Evolutionary conservation across 345 rosid genomes (phyloP).

Genomic region (Erucastrum elatum): DNA sequence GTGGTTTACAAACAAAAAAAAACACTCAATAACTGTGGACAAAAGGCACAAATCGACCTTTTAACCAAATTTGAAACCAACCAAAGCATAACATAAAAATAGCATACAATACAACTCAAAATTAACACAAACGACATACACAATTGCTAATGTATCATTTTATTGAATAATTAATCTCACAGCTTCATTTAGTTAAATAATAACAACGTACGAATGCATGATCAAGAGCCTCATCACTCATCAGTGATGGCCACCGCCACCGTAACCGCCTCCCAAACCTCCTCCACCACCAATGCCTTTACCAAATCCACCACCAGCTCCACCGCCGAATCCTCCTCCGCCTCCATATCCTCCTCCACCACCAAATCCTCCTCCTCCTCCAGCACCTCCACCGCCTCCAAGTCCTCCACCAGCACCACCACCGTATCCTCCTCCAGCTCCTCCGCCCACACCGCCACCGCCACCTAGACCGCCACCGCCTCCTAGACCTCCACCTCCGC

Average conservation of each 20-base stretch:
- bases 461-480: neutral
- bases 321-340: neutral
- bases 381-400: constrained; percentile 1
- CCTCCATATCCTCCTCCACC: neutral
- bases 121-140: neutral
- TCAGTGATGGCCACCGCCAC: neutral
- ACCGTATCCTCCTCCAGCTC: neutral
- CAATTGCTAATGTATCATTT: neutral
- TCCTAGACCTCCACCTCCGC: neutral
- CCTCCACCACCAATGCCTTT: neutral
- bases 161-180: neutral
- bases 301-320: neutral
- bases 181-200: neutral
- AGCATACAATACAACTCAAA: neutral
- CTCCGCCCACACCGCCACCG: neutral
- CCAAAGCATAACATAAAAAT: neutral
- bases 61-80: neutral
- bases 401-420: neutral
- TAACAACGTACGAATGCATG: neutral
- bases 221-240: neutral
- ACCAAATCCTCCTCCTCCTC: neutral
- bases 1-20: neutral
- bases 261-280: neutral
- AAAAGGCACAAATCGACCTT: neutral
- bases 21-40: neutral